Base-by-base conservation (phyloP, 345 rosid species). In the Linum usitatissimum region DNA sequence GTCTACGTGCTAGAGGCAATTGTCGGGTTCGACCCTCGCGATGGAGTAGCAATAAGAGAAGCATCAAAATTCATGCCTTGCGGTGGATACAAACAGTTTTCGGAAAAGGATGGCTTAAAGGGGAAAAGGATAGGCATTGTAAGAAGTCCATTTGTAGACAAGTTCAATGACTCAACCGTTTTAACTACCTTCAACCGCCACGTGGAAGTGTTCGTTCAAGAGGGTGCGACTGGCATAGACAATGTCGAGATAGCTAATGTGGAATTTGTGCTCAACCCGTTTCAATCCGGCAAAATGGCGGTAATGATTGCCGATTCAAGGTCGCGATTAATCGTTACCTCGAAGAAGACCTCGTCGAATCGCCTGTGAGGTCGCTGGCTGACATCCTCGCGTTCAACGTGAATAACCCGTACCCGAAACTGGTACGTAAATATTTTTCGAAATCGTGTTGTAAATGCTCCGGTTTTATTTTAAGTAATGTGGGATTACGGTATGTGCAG, bases 41-140 rank as follows among this genome's bases (percentile, higher is more conserved):
- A 76, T 17, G 18, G 39, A 15, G 59, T 39, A 18, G 76, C 68
- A 15, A 76, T 76, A 12, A 18, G 10, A 19, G 73, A 62, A 53
- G 76, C 76, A 18, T 55, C 68, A 14, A 62, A 68, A 65, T 71
- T 18, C 57, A 59, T 71, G 10, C 76, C 76, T 19, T 19, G 6
- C 9, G 80, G 74, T 40, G 80, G 83, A 15, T 79, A 73, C 56
- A 73, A 51, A 38, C 76, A 76, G 48, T 79, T 73, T 38, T 70
- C 76, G 66, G 71, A 67, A 18, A 48, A 21, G 17, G 62, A 58
- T 19, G 72, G 66, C 0, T 66, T 73, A 17, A 62, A 17, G 4
- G 76, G 73, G 56, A 76, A 71, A 63, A 71, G 71, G 51, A n/a
- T 76, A 30, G 79, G 79, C 19, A 49, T 76, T 13, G 62, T 76